A percentile compares a stretch with the other conserved stretches of the same genome.
phyloP scores from a whole-genome alignment of 2,329 filamentous ascomycete genomes.

The Lecanicillium sp. region DNA sequence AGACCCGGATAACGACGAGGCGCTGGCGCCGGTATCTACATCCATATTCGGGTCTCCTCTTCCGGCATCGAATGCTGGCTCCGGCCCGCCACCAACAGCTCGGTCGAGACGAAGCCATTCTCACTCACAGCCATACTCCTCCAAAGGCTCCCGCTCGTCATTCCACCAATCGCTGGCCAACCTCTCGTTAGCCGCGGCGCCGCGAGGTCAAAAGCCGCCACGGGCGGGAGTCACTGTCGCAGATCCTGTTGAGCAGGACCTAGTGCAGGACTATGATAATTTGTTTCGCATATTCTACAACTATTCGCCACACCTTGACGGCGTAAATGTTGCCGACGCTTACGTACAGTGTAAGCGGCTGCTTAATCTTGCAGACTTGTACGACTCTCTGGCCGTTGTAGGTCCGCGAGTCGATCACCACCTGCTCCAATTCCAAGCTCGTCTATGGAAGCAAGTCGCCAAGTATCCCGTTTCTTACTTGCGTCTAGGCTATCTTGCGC shows the following conservation, averaged over 20 bases:
- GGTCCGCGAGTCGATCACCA: conserved; percentile 90
- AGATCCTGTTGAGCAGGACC: conserved; percentile 59
- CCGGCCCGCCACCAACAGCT: conserved; percentile 17
- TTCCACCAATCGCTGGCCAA: conserved; percentile 89
- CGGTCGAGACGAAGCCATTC: conserved; percentile 34
- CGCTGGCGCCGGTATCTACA: conserved; percentile 9
- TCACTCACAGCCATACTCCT: conserved; percentile 32
- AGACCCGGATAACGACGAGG: conserved; percentile 32
- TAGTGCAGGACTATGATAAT: conserved; percentile 89
- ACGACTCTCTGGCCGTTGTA: conserved; percentile 81
- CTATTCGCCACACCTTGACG: conserved; percentile 72
- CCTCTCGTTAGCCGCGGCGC: conserved; percentile 42
- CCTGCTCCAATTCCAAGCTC: conserved; percentile 80
- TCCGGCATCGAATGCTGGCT: conserved; percentile 39
- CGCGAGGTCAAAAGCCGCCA: conserved; percentile 32
- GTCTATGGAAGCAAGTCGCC: conserved; percentile 91
- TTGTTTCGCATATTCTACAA: conserved; percentile 96
- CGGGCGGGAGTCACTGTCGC: conserved; percentile 27
- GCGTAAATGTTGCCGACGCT: conserved; percentile 81
- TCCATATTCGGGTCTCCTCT: conserved; percentile 23
- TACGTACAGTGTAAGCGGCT: conserved; percentile 93
- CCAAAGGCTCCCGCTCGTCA: conserved; percentile 12
- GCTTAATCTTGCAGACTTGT: conserved; percentile 83
- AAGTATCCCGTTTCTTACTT: conserved; percentile 93
- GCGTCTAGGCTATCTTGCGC: conserved; percentile 77